phyloP scores from a whole-genome alignment of 305 asterid genomes.

The Solanum hybrid region DNA sequence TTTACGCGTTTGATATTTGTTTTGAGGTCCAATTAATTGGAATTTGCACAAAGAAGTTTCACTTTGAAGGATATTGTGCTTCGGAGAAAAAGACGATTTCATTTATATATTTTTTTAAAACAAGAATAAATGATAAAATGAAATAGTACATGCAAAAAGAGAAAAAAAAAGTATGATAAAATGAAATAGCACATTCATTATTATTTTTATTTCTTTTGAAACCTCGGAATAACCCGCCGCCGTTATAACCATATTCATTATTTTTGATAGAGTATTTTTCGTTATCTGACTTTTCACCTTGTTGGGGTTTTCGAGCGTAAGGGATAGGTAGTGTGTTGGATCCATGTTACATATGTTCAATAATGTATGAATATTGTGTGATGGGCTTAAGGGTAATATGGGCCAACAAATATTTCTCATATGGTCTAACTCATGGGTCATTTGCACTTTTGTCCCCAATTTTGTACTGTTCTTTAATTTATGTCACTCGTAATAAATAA shows the following conservation, averaged over 20 bases:
- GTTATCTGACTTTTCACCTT: neutral
- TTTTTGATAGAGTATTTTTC: neutral
- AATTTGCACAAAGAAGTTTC: neutral
- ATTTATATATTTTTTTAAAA: too few relatives aligned
- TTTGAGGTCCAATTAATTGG: neutral
- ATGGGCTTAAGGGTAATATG: neutral
- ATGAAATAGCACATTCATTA: neutral
- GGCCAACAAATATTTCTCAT: neutral
- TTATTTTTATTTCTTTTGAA: too few relatives aligned
- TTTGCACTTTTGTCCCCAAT: neutral
- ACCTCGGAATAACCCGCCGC: too few relatives aligned
- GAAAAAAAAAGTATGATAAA: too few relatives aligned
- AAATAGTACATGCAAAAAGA: neutral
- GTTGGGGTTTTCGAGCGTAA: neutral
- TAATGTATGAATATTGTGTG: neutral
- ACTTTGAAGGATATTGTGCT: neutral
- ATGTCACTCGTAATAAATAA: neutral
- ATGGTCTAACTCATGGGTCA: neutral
- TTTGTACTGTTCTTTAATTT: neutral
- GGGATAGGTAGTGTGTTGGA: neutral
- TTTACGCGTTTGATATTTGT: accelerated
- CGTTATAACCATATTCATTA: too few relatives aligned
- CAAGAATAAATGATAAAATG: neutral
- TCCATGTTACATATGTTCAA: neutral
- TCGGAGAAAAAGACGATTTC: neutral